Percentiles rank a stretch among this genome's conserved stretches.
Evolutionary conservation across 2,329 filamentous ascomycete species (phyloP).

Genomic region (Corniculantispora saksenae): DNA sequence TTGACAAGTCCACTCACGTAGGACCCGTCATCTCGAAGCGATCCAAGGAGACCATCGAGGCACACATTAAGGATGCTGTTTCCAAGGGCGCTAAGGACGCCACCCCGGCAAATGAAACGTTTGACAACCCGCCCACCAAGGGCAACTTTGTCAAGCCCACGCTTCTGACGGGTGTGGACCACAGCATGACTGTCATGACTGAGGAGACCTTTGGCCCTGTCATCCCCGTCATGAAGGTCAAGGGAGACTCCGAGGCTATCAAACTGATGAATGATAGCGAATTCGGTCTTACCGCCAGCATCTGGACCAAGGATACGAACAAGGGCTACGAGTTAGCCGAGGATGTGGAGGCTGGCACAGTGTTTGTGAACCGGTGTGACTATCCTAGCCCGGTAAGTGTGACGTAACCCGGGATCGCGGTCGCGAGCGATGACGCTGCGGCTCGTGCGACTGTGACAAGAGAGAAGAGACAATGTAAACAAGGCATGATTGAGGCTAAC

Average conservation of each 20-base stretch:
- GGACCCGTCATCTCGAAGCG: conserved; percentile 85
- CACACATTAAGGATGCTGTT: conserved; percentile 80
- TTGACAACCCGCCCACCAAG: conserved; percentile 68
- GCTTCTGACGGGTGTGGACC: conserved; percentile 75
- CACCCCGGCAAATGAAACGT: conserved; percentile 80
- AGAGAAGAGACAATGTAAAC: background rate
- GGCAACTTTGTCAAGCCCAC: conserved; percentile 91
- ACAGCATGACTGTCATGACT: conserved; percentile 84
- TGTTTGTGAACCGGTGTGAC: conserved; percentile 94
- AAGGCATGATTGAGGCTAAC: conserved; percentile 7
- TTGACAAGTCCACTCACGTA: conserved; percentile 75
- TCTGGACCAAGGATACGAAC: conserved; percentile 88
- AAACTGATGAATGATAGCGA: conserved; percentile 91
- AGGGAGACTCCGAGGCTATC: conserved; percentile 77
- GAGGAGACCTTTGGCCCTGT: conserved; percentile 95
- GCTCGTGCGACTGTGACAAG: background rate
- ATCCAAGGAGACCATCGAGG: conserved; percentile 73
- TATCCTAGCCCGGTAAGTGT: conserved; percentile 82
- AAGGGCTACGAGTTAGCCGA: conserved; percentile 77
- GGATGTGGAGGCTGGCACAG: conserved; percentile 85
- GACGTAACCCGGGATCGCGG: conserved; percentile 1
- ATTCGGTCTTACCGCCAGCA: conserved; percentile 91
- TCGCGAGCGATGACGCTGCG: background rate
- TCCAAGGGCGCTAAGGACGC: conserved; percentile 80
- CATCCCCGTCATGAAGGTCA: conserved; percentile 86